A percentile compares a stretch with the other conserved stretches of the same genome.
Conservation (phyloP, 106 monocot genomes). For the Acanthochlamys bracteata region DNA sequence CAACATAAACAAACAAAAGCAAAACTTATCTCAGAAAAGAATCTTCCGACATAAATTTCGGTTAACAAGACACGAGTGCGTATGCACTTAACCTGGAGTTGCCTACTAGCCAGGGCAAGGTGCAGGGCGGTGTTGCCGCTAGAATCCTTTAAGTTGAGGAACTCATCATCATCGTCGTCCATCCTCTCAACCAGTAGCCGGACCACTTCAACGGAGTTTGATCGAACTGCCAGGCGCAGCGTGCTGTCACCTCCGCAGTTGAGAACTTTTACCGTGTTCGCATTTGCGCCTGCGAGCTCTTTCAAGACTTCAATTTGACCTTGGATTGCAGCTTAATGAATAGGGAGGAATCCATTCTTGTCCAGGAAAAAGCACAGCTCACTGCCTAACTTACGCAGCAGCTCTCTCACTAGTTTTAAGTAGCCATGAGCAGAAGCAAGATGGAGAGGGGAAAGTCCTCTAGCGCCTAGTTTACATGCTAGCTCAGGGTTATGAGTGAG, state of each 20-base stretch:
- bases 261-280: neutral
- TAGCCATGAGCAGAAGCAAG: constrained; percentile 22
- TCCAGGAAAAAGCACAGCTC: constrained; percentile 12
- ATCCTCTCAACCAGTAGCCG: constrained; percentile 7
- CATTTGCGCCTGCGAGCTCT: neutral
- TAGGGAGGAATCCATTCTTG: constrained; percentile 16
- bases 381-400: neutral
- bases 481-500: constrained; percentile 6
- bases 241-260: constrained; percentile 5
- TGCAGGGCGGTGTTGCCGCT: constrained; percentile 20
- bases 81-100: constrained; percentile 4
- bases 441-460: constrained; percentile 15
- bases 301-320: constrained; percentile 1
- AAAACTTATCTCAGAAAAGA: neutral
- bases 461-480: neutral
- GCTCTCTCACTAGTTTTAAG: constrained; percentile 9
- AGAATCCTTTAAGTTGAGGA: constrained; percentile 8
- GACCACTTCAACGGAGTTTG: constrained; percentile 5
- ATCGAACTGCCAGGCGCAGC: constrained; percentile 14
- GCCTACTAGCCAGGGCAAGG: constrained; percentile 14
- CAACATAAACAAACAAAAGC: neutral
- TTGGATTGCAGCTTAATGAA: constrained; percentile 10
- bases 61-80: neutral
- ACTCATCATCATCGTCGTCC: neutral
- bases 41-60: neutral